Conservation (phyloP, 225 moss, liverwort and hornwort genomes). For the Pseudisothecium myosuroides region DNA sequence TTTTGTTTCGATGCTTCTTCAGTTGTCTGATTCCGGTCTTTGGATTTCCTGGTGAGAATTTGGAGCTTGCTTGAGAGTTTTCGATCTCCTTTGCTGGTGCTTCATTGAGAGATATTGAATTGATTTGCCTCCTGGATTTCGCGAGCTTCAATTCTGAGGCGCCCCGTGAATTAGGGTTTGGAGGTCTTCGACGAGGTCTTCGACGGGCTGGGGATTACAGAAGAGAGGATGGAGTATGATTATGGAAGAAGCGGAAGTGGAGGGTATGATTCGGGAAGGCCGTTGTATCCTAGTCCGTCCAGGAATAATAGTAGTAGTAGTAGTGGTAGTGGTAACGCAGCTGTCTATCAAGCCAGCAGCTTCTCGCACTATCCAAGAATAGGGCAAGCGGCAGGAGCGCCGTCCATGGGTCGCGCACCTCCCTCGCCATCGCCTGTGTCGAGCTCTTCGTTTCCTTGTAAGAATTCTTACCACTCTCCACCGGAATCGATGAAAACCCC, state of each 20-base stretch:
- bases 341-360: neutral
- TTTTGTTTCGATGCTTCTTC: neutral
- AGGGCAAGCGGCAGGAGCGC: slow-evolving; percentile 36
- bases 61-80: neutral
- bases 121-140: neutral
- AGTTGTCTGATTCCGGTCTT: neutral
- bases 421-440: slow-evolving; percentile 9
- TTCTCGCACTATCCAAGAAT: slow-evolving; percentile 64
- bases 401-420: slow-evolving; percentile 38
- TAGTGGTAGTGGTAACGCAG: neutral
- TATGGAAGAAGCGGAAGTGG: slow-evolving; percentile 22
- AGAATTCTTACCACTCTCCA: slow-evolving; percentile 1
- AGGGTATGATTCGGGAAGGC: slow-evolving; percentile 21
- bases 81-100: neutral
- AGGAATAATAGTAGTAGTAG: neutral
- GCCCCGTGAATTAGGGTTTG: neutral
- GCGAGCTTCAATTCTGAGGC: neutral
- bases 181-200: neutral
- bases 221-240: slow-evolving; percentile 28
- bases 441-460: slow-evolving; percentile 30
- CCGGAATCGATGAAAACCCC: neutral
- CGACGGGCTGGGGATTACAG: neutral
- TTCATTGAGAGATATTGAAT: neutral
- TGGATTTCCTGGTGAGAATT: neutral
- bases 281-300: slow-evolving; percentile 5